These are phyloP conservation scores for Cucumis melo DNA, from an alignment of 306 rosid species.

Conservation along the genomic window DNA sequence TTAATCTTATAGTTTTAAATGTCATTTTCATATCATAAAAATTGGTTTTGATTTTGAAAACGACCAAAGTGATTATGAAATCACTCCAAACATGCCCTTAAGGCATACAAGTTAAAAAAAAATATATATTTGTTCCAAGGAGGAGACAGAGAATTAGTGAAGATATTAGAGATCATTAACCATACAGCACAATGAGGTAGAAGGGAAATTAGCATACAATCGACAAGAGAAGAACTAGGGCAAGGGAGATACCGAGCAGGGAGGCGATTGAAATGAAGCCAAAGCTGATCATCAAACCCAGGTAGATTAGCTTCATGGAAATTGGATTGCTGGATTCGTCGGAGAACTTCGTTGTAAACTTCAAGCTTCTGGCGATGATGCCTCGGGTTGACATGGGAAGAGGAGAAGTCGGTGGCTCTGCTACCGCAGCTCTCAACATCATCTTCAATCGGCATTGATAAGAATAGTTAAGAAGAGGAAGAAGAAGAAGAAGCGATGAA, in stretches of 20 bases:
- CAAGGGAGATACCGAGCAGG: constrained; percentile 57
- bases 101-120: neutral
- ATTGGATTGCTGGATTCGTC: constrained; percentile 60
- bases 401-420: constrained; percentile 32
- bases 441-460: constrained; percentile 49
- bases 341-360: constrained; percentile 77
- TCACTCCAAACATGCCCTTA: too few species aligned
- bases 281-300: constrained; percentile 85
- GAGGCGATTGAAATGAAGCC: constrained; percentile 95
- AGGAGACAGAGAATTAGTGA: neutral
- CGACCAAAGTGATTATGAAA: too few species aligned
- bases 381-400: constrained; percentile 31
- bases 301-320: constrained; percentile 55
- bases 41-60: too few species aligned
- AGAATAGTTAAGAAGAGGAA: neutral
- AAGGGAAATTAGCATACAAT: neutral
- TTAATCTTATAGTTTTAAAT: too few species aligned
- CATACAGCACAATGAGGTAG: neutral
- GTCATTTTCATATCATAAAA: too few species aligned
- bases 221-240: neutral
- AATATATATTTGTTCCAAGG: too few species aligned
- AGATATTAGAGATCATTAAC: neutral
- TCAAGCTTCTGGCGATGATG: constrained; percentile 68
- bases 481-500: neutral
- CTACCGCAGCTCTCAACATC: constrained; percentile 93